Percentiles rank a stretch among this genome's conserved stretches.
These are phyloP conservation scores for Zygotorulaspora mrakii DNA, from an alignment of 1,139 yeast genomes.

Conservation along the genomic window DNA sequence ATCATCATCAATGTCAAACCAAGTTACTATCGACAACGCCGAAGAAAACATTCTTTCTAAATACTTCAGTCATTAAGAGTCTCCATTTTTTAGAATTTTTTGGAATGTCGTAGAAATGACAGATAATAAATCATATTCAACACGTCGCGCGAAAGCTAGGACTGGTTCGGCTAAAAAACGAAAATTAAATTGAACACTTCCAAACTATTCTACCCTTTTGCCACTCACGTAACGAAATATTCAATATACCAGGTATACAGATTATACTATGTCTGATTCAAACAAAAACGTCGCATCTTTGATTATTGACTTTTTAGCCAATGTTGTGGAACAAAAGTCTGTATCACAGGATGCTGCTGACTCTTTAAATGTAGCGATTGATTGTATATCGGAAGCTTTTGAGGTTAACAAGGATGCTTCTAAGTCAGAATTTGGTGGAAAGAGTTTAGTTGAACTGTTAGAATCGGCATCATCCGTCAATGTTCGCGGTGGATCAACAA, in stretches of 20 bases:
- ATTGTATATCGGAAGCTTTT: constrained; percentile 86
- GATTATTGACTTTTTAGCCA: constrained; percentile 66
- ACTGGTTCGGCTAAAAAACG: background rate
- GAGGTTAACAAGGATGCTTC: constrained; percentile 55
- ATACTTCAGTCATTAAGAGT: too few relatives aligned
- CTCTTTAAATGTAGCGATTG: constrained; percentile 93
- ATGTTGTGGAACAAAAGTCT: constrained; percentile 57
- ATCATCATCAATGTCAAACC: too few relatives aligned
- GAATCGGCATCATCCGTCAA: constrained; percentile 28
- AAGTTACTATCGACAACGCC: too few relatives aligned
- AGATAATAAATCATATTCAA: constrained; percentile 3
- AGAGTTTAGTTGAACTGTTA: constrained; percentile 48
- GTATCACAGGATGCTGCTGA: constrained; percentile 79
- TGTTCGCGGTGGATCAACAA: constrained; percentile 19
- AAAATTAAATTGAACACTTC: too few relatives aligned
- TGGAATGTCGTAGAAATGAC: constrained; percentile 10
- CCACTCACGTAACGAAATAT: background rate
- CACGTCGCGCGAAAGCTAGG: constrained; percentile 3
- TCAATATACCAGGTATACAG: constrained; percentile 1
- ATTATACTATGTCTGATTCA: constrained; percentile 24
- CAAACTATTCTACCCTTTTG: too few relatives aligned
- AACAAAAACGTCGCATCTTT: constrained; percentile 71
- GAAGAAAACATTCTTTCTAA: too few relatives aligned
- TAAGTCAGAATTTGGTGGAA: constrained; percentile 45
- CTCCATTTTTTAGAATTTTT: constrained; percentile 7